These are phyloP conservation scores for Beauveria brongniartii DNA, from an alignment of 2,329 filamentous ascomycete genomes.

Conservation along the genomic window DNA sequence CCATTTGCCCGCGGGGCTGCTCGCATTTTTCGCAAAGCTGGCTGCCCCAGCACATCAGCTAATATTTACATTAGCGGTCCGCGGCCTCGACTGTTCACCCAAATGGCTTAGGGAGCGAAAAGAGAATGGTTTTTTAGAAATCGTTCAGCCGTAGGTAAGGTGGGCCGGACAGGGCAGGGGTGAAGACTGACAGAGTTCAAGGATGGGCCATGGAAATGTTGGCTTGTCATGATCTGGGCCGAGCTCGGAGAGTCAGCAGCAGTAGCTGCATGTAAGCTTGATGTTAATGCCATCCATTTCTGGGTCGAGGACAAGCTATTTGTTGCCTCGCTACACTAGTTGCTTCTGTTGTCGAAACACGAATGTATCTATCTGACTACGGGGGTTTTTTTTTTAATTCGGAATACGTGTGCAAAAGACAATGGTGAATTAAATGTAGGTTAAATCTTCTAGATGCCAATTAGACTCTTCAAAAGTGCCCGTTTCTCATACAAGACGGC, in stretches of 20 bases:
- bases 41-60: neutral
- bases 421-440: neutral
- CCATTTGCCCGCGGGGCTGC: neutral
- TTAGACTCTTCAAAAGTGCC: neutral
- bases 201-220: neutral
- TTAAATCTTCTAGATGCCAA: neutral
- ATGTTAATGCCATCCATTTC: neutral
- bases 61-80: neutral
- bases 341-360: neutral
- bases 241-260: neutral
- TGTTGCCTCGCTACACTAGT: neutral
- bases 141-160: too few relatives aligned
- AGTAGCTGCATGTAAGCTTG: neutral
- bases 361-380: neutral
- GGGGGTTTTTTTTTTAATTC: too few relatives aligned
- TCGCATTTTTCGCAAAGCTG: neutral
- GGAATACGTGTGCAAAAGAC: neutral
- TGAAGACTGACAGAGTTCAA: neutral
- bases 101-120: neutral
- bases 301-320: neutral
- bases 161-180: too few relatives aligned
- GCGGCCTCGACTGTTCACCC: neutral
- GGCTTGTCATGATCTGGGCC: neutral
- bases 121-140: too few relatives aligned
- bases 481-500: neutral